These are phyloP conservation scores for Paecilomyces formosus DNA, from an alignment of 2,329 filamentous ascomycete species.

Conservation along the genomic window DNA sequence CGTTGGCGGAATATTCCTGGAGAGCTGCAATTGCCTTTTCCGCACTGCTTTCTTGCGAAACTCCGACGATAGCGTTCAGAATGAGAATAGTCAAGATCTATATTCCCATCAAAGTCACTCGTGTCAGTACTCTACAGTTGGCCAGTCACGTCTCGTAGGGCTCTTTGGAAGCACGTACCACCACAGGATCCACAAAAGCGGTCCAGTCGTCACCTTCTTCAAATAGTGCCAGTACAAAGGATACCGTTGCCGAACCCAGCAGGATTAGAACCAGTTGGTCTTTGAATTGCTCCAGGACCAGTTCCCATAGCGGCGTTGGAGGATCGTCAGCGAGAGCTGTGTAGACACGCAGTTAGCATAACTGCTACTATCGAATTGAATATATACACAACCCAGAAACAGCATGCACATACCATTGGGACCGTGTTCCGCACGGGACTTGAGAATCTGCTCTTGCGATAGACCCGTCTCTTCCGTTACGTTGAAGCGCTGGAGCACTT, in stretches of 20 bases:
- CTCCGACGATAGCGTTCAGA: slow-evolving; percentile 92
- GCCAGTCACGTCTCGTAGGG: background rate
- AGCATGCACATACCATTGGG: slow-evolving; percentile 42
- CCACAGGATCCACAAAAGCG: slow-evolving; percentile 90
- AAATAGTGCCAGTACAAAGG: slow-evolving; percentile 86
- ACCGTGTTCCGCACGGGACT: slow-evolving; percentile 43
- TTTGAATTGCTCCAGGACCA: slow-evolving; percentile 98
- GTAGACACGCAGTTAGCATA: background rate
- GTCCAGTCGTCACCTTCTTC: slow-evolving; percentile 93
- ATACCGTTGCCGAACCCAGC: slow-evolving; percentile 84
- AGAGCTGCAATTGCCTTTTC: slow-evolving; percentile 97
- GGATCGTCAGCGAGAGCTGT: slow-evolving; percentile 77
- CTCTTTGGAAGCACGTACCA: slow-evolving; percentile 55
- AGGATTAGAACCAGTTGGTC: slow-evolving; percentile 96
- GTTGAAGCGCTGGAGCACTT: slow-evolving; percentile 46
- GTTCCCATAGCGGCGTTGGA: slow-evolving; percentile 90
- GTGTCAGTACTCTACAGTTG: slow-evolving; percentile 9
- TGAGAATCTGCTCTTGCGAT: slow-evolving; percentile 41
- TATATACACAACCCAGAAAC: background rate
- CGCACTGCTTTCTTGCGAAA: slow-evolving; percentile 96
- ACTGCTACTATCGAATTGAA: background rate
- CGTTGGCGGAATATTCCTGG: slow-evolving; percentile 98
- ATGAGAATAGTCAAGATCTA: slow-evolving; percentile 95
- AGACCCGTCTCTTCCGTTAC: slow-evolving; percentile 46
- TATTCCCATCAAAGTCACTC: slow-evolving; percentile 1